Percentiles rank a stretch among this genome's conserved stretches.
Conservation (phyloP, 2,329 filamentous ascomycete species). For the Rasamsonia emersonii region DNA sequence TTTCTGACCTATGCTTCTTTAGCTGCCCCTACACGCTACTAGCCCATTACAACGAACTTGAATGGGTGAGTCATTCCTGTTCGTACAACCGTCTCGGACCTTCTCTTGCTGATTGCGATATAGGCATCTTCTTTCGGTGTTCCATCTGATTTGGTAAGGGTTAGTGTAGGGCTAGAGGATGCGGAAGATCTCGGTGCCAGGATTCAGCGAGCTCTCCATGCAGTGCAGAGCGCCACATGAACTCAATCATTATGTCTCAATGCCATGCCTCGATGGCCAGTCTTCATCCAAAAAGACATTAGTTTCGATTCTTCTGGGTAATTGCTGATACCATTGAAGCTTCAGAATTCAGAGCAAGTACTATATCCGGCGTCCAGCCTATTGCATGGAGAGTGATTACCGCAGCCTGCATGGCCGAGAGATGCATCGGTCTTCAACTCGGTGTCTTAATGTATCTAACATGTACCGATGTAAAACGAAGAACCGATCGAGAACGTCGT, state of each 20-base stretch:
- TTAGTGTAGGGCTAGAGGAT: constrained; percentile 87
- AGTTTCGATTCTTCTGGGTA: no score
- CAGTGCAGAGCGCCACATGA: constrained; percentile 29
- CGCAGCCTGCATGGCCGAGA: no score
- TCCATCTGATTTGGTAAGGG: constrained; percentile 67
- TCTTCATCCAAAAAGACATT: no score
- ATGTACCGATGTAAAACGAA: no score
- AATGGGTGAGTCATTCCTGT: constrained; percentile 57
- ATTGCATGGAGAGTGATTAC: no score
- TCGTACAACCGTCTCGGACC: background rate
- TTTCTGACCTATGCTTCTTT: constrained; percentile 1
- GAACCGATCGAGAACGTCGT: no score
- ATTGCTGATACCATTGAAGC: no score
- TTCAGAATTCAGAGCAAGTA: background rate
- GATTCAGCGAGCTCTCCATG: constrained; percentile 63
- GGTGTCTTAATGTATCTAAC: no score
- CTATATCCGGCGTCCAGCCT: background rate
- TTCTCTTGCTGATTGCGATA: constrained; percentile 1
- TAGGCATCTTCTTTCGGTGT: constrained; percentile 69
- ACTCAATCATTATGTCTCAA: background rate
- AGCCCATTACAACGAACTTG: constrained; percentile 82
- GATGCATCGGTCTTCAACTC: no score
- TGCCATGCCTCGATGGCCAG: background rate
- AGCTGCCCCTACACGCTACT: constrained; percentile 83
- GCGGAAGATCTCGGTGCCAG: constrained; percentile 53